Conservation (phyloP, 805 yeast species). For the Tetrapisispora fleetii region DNA sequence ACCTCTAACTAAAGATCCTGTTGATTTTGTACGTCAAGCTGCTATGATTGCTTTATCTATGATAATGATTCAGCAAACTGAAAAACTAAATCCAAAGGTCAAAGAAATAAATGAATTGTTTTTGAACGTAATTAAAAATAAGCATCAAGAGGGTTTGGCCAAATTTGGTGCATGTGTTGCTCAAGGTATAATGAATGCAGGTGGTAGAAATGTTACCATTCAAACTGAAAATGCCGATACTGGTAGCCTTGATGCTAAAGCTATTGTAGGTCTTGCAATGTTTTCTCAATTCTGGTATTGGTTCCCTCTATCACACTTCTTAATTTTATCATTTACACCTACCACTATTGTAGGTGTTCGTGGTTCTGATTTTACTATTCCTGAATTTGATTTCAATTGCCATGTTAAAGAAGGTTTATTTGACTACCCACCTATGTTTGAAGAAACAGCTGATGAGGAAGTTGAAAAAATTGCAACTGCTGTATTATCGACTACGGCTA, state of each 20-base stretch:
- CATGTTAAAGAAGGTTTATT: conserved; percentile 72
- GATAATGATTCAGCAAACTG: conserved; percentile 85
- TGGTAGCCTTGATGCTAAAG: conserved; percentile 80
- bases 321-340: conserved; percentile 85
- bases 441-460: conserved; percentile 67
- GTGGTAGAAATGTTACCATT: conserved; percentile 96
- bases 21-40: conserved; percentile 96
- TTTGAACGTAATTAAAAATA: conserved; percentile 67
- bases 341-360: conserved; percentile 83
- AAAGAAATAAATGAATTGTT: conserved; percentile 63
- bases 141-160: conserved; percentile 94
- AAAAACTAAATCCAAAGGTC: conserved; percentile 70
- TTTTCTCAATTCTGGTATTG: conserved; percentile 96
- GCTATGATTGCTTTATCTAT: conserved; percentile 87
- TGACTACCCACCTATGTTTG: conserved; percentile 82
- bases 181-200: conserved; percentile 97
- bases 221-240: conserved; percentile 81
- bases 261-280: conserved; percentile 83
- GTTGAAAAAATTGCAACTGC: conserved; percentile 89
- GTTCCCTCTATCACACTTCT: conserved; percentile 93
- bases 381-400: conserved; percentile 72
- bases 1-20: conserved; percentile 87
- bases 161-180: conserved; percentile 96
- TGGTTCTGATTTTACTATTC: conserved; percentile 68
- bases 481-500: conserved; percentile 84